Evolutionary conservation across 352 stramenopile species (phyloP), one percentile per base, ranked within the genome.

Genomic region (Phytophthora aleatoria): DNA sequence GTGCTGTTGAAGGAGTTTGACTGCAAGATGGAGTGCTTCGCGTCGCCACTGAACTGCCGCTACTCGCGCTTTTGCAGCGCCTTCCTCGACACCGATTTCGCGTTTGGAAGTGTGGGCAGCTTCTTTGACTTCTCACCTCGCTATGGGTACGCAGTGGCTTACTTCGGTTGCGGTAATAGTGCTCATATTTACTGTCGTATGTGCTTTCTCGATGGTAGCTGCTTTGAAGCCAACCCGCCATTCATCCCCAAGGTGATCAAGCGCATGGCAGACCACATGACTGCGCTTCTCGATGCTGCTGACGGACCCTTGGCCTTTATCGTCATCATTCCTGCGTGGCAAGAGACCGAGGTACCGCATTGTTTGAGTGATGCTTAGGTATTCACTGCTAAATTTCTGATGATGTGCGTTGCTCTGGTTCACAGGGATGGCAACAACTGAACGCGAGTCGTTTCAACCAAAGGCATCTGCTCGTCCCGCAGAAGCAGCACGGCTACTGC

Each of bases 201-300:
- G 3, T 16, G 15, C 28, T 39, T 50, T 56, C 26, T 56, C 30
- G 2, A 9, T 54, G 20, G 11, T 44, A 89, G 79, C 33, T 91
- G 84, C 59, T 99, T 92, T 61, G 91, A 98, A 79, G 95, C 93
- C 9, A 99, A 99, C 78, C 96, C 96, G 50, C 96, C 96, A 3
- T 99, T 99, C 74, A 94, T 97, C 49, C 89, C 92, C 20, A 80
- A 88, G 57, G 75, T 98, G 41, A 98, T 98, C 62, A 85, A 91
- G 61, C 75, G 76, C 12, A 98, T 98, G 88, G 85, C 82, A 35
- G 70, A 90, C 15, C 91, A 95, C 67, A 97, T 98, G 83, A 85
- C 84, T 24, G 83, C 58, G 45, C 85, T 93, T 41, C 75, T 98
- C 26, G 76, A 83, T 49, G 68, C 62, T 11, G 73, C 86, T 2